Percentiles rank a stretch among this genome's conserved stretches.
Evolutionary conservation across 176 grass and related monocot species (phyloP).

Genomic region (Raddia distichophylla): DNA sequence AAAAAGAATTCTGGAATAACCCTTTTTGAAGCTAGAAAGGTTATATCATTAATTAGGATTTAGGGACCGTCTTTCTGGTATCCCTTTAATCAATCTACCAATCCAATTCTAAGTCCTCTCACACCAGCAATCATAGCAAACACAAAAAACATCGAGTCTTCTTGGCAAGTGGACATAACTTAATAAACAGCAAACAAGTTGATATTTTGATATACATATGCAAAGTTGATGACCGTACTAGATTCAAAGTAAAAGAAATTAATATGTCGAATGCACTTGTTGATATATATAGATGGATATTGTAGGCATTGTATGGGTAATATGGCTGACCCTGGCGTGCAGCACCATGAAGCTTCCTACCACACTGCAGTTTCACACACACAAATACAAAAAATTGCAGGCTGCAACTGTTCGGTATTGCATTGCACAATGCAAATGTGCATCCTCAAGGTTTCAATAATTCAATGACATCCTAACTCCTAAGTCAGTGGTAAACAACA

Average conservation of each 20-base stretch:
- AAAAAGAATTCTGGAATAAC: neutral
- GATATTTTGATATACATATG: neutral
- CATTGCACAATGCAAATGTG: neutral
- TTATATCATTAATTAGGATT: neutral
- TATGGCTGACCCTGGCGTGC: neutral
- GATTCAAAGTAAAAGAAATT: neutral
- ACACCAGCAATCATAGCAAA: neutral
- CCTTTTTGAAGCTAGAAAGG: neutral
- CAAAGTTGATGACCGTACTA: neutral
- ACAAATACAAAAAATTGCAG: neutral
- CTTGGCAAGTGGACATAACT: neutral
- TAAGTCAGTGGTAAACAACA: neutral
- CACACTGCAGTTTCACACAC: neutral
- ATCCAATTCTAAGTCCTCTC: neutral
- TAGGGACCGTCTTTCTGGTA: neutral
- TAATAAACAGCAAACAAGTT: neutral
- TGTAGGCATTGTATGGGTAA: neutral
- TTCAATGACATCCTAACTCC: neutral
- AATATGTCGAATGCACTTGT: neutral
- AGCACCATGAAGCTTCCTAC: neutral
- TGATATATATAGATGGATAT: neutral
- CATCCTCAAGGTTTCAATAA: neutral
- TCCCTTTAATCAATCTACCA: neutral
- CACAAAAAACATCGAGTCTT: neutral
- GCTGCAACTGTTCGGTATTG: neutral